phyloP scores from a whole-genome alignment of 176 grass and related monocot genomes.

The Alloteropsis semialata region DNA sequence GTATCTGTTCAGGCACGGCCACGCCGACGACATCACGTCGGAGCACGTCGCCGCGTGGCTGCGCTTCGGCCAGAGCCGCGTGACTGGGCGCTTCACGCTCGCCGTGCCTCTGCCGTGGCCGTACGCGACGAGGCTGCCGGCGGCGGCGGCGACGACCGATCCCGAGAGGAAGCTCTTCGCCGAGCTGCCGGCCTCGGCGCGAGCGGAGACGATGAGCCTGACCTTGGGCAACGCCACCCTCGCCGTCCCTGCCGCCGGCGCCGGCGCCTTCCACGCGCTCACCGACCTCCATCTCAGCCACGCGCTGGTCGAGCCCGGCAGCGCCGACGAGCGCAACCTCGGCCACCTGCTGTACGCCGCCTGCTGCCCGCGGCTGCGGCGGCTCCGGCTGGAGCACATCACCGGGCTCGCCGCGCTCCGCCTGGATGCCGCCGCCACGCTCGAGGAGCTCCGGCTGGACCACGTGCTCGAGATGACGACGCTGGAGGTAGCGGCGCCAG shows the following conservation, averaged over 20 bases:
- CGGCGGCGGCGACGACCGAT: not conserved
- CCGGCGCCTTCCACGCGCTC: constrained; percentile 9
- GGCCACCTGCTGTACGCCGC: not conserved
- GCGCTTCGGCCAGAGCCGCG: not conserved
- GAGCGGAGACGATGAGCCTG: not conserved
- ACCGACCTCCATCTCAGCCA: not conserved
- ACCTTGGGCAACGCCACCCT: not conserved
- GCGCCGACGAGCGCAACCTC: not conserved
- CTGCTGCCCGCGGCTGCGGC: not conserved
- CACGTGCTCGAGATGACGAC: not conserved
- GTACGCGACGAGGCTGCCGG: not conserved
- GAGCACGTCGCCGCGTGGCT: not conserved
- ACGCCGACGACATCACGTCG: not conserved
- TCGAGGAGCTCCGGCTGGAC: not conserved
- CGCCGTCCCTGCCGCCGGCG: not conserved
- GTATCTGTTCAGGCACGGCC: not conserved
- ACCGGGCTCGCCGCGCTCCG: not conserved
- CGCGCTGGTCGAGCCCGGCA: not conserved
- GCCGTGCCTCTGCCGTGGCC: not conserved
- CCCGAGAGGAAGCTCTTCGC: not conserved
- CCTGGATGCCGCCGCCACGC: not conserved
- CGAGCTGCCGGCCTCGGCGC: not conserved
- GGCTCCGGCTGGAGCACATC: not conserved
- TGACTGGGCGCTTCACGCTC: not conserved
- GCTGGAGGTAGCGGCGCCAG: not conserved